Evolutionary conservation across 2,329 filamentous ascomycete genomes (phyloP).

Genomic region (Fusarium xylarioides): DNA sequence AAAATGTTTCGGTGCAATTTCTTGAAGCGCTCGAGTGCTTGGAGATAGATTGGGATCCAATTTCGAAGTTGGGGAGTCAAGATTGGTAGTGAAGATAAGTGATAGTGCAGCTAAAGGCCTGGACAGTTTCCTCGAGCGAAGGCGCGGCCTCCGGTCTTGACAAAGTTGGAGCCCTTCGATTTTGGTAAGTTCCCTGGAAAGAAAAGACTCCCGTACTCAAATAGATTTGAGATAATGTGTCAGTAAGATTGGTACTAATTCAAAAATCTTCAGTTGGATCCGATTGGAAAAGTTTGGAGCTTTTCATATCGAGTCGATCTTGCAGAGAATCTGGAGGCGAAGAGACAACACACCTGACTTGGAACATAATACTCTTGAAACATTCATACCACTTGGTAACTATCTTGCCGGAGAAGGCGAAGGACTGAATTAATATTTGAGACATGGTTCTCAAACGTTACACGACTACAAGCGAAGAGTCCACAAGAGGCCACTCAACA

Average conservation of each 20-base stretch:
- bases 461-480: constrained; percentile 34
- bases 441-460: constrained; percentile 41
- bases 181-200: too few species aligned
- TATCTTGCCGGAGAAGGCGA: constrained; percentile 31
- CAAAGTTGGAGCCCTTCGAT: background rate
- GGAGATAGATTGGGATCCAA: background rate
- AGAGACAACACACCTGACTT: background rate
- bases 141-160: background rate
- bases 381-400: constrained; percentile 31
- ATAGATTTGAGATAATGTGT: background rate
- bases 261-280: background rate
- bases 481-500: constrained; percentile 32
- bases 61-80: background rate
- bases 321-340: background rate
- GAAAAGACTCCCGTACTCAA: background rate
- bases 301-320: constrained; percentile 34
- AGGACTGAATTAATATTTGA: constrained; percentile 46
- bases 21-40: background rate
- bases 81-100: background rate
- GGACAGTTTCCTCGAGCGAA: background rate
- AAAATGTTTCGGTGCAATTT: background rate
- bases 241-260: background rate
- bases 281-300: background rate
- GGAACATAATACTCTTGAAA: constrained; percentile 40
- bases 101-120: background rate